These are phyloP conservation scores for Rhodamnia rubescens DNA, from an alignment of 345 rosid species.

Conservation along the genomic window DNA sequence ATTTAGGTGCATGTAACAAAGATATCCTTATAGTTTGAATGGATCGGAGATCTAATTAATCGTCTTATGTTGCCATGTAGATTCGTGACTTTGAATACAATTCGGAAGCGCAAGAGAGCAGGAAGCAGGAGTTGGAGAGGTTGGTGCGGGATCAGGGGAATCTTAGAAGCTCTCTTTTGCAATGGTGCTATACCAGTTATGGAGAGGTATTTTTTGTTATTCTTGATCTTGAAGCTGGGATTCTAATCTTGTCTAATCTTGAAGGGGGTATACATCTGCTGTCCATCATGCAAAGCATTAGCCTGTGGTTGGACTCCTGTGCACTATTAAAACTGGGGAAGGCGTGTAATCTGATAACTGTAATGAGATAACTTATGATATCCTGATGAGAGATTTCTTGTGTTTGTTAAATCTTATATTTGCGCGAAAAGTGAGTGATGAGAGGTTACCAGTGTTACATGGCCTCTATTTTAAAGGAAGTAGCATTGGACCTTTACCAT, in stretches of 20 bases:
- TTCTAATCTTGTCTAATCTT: neutral
- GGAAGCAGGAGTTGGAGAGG: constrained; percentile 78
- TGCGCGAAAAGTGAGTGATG: neutral
- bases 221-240: neutral
- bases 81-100: constrained; percentile 89
- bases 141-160: constrained; percentile 71
- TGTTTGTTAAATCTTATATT: neutral
- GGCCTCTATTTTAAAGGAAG: neutral
- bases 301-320: neutral
- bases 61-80: constrained; percentile 23
- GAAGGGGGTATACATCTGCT: neutral
- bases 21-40: neutral
- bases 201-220: constrained; percentile 59
- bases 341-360: neutral
- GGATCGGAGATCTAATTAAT: neutral
- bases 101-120: constrained; percentile 70
- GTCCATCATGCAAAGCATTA: neutral
- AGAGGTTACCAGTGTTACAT: neutral
- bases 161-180: constrained; percentile 83
- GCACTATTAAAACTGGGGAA: neutral
- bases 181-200: constrained; percentile 94
- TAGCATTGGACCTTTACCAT: neutral
- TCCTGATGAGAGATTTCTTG: neutral
- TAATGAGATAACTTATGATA: neutral
- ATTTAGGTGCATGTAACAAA: neutral